Conservation (phyloP, 164 flowering plant genomes). For the Annona cherimola region DNA sequence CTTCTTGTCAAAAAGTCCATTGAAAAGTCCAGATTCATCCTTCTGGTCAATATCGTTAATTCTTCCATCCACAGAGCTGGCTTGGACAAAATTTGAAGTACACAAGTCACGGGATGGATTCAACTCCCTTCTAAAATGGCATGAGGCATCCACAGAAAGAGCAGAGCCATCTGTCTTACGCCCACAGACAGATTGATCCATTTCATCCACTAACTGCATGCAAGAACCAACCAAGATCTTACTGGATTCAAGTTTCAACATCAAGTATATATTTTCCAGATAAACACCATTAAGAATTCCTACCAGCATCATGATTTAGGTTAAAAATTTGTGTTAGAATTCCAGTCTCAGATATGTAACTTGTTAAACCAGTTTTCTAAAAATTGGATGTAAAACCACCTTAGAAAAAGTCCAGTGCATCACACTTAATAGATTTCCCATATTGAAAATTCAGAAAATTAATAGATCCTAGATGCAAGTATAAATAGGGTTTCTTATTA, state of each 20-base stretch:
- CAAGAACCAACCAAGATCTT: neutral
- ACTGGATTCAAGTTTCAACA: neutral
- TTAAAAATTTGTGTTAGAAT: too few relatives aligned
- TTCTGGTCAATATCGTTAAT: neutral
- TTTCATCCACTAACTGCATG: conserved; percentile 25
- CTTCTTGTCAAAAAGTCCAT: neutral
- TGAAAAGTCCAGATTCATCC: conserved; percentile 6
- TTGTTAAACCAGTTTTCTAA: too few relatives aligned
- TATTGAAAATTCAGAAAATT: too few relatives aligned
- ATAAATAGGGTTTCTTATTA: too few relatives aligned
- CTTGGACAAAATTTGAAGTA: neutral
- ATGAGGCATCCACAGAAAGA: neutral
- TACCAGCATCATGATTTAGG: too few relatives aligned
- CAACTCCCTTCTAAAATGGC: neutral
- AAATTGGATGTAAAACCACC: too few relatives aligned
- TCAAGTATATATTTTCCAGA: too few relatives aligned
- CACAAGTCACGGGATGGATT: conserved; percentile 3
- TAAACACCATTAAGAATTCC: too few relatives aligned
- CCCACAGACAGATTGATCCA: neutral
- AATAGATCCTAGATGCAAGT: too few relatives aligned
- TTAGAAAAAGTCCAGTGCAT: too few relatives aligned
- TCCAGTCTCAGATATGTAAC: too few relatives aligned
- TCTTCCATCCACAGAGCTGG: neutral
- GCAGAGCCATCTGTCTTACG: neutral
- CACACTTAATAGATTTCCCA: too few relatives aligned